Evolutionary conservation across 1,139 yeast genomes (phyloP), one percentile per base, ranked within the genome.

Genomic region (Blastobotrys buckinghamii): DNA sequence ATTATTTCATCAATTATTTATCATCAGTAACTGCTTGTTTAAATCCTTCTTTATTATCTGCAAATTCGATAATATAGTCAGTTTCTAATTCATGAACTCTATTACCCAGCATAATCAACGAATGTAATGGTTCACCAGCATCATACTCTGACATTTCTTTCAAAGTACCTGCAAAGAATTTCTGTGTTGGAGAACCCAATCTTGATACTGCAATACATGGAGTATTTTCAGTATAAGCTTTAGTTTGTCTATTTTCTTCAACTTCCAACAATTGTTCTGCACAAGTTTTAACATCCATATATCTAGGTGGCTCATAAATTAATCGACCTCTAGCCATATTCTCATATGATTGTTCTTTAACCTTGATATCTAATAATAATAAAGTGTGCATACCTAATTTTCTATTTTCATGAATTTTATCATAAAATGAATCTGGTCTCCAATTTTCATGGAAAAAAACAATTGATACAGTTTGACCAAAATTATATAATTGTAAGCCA

Each of bases 391-490:
- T 74, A 2, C 98, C 98, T 45, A 90, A 79, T 63, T 74, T 80
- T 60, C 97, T 75, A 67, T 92, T 92, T 68, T 92, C 97, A 81
- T 81, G 71, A 52, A 92, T 74, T 70, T 92, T 90, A 61, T 84
- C 78, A 66, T 92, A 92, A 72, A 94, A 92, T 29, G 95, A 84
- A 65, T 90, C 97, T 1, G 98, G 98, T 64, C 87, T 84, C 98
- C 98, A 92, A 52, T 74, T 72, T 37, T 90, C 97, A 26, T 96
- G 90, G 75, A 92, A 92, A 66, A 92, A 92, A 3, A 92, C 98
- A 64, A 92, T 75, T 1, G 97, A 88, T 15, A 92, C 94, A 13
- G 97, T 89, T 70, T 92, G 98, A 8, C 98, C 98, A 69, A 90
- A 92, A 60, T 85, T 90, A 69, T 92, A 92, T 53, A 92, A 75